These are phyloP conservation scores for Citrus hindsii DNA, from an alignment of 345 rosid species.

Conservation along the genomic window DNA sequence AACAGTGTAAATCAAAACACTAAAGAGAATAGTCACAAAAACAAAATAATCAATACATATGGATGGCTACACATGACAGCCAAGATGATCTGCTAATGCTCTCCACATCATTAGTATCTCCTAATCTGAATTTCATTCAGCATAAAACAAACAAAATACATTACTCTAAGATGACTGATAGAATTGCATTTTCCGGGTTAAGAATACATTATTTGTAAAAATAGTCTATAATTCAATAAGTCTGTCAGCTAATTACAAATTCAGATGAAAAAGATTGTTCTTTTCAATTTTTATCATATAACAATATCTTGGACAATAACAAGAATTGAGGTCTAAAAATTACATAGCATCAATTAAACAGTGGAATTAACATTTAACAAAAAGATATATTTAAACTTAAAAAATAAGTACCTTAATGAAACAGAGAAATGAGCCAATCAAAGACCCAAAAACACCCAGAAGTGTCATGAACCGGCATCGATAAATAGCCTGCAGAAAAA, in stretches of 20 bases:
- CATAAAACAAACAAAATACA: background rate
- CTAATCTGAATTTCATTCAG: background rate
- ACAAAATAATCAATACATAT: background rate
- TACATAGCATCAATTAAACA: background rate
- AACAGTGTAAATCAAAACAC: background rate
- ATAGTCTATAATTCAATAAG: background rate
- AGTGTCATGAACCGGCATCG: constrained; percentile 68
- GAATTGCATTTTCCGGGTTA: background rate
- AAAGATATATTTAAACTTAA: background rate
- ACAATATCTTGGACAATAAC: background rate
- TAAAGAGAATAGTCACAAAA: background rate
- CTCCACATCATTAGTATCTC: background rate
- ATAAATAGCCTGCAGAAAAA: constrained; percentile 48
- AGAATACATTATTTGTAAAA: background rate
- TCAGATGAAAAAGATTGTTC: background rate
- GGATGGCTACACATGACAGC: background rate
- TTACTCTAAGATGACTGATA: background rate
- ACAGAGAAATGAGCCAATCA: constrained; percentile 70
- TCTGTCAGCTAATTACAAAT: background rate
- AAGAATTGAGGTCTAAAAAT: too few species aligned
- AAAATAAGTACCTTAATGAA: constrained; percentile 58
- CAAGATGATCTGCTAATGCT: background rate
- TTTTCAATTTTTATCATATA: background rate
- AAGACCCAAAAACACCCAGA: constrained; percentile 72
- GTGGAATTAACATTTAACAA: background rate